Percentiles rank a stretch among this genome's conserved stretches.
These are phyloP conservation scores for Cyclocybe cylindracea DNA, from an alignment of 768 basidiomycete species.

Conservation along the genomic window DNA sequence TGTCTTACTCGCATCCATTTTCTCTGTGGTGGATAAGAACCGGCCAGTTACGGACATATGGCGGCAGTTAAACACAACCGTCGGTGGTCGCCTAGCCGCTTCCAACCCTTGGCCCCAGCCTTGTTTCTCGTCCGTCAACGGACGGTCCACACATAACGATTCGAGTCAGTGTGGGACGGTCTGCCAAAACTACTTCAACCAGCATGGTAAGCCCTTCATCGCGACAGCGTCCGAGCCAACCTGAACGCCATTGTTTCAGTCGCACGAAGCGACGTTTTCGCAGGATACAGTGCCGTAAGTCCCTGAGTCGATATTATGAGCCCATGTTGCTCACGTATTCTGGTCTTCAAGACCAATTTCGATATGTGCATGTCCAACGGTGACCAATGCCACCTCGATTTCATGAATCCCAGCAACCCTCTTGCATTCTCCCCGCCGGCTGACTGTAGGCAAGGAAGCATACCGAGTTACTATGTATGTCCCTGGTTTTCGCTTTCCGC, in stretches of 20 bases:
- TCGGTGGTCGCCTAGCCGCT: conserved; percentile 16
- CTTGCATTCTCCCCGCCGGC: conserved; percentile 24
- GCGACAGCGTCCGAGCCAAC: background rate
- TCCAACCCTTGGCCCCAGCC: conserved; percentile 21
- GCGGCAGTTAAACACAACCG: conserved; percentile 13
- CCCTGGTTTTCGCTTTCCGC: background rate
- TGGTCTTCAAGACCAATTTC: conserved; percentile 42
- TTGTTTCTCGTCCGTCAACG: conserved; percentile 20
- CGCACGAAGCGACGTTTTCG: conserved; percentile 15
- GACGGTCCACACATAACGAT: conserved; percentile 3
- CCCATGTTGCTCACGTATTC: background rate
- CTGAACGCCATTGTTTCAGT: conserved; percentile 6
- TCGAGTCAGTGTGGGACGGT: conserved; percentile 12
- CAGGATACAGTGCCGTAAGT: conserved; percentile 14
- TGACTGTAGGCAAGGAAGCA: conserved; percentile 39
- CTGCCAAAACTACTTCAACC: conserved; percentile 20
- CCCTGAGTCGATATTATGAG: background rate
- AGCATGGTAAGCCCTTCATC: conserved; percentile 11
- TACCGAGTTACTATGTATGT: conserved; percentile 41
- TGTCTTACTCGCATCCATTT: too few species aligned
- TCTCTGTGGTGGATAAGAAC: too few species aligned
- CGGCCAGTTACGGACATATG: too few species aligned
- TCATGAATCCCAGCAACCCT: conserved; percentile 28
- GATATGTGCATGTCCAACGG: conserved; percentile 53
- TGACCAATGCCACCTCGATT: conserved; percentile 51